Evolutionary conservation across 106 monocot genomes (phyloP).

Genomic region (Dendrobium chrysotoxum): DNA sequence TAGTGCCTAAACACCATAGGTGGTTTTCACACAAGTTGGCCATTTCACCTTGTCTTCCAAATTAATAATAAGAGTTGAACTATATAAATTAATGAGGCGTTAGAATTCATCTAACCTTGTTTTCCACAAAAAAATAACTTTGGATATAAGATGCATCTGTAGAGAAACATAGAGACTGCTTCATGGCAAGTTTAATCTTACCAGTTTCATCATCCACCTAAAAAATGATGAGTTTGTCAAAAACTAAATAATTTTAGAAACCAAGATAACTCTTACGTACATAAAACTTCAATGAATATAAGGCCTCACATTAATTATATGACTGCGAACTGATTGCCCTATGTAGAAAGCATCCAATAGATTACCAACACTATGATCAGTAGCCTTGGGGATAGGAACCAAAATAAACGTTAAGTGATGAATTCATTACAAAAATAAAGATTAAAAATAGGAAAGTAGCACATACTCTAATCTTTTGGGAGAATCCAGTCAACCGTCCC

Average conservation of each 20-base stretch:
- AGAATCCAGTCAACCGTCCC: slow-evolving; percentile 88
- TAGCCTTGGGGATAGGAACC: slow-evolving; percentile 30
- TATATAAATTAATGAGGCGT: not conserved
- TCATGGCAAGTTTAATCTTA: slow-evolving; percentile 64
- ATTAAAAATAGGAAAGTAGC: not conserved
- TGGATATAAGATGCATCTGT: slow-evolving; percentile 60
- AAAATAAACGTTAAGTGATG: slow-evolving; percentile 15
- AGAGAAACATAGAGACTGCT: slow-evolving; percentile 89
- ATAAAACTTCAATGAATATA: not conserved
- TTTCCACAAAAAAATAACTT: slow-evolving; percentile 74
- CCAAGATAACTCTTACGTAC: not conserved
- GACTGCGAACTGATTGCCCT: slow-evolving; percentile 89
- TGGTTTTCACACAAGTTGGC: no score
- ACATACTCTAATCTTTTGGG: slow-evolving; percentile 61
- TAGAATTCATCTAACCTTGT: slow-evolving; percentile 49
- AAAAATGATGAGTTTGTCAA: slow-evolving; percentile 1
- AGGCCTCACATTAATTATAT: slow-evolving; percentile 56
- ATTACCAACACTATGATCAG: slow-evolving; percentile 45
- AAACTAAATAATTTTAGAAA: not conserved
- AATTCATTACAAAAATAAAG: not conserved
- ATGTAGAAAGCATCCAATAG: slow-evolving; percentile 63
- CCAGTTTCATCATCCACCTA: slow-evolving; percentile 66
- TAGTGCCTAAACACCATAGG: no score
- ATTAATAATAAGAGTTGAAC: not conserved
- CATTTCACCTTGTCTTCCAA: no score